Evolutionary conservation across 768 basidiomycete genomes (phyloP).

Genomic region (Rhodocollybia butyracea): DNA sequence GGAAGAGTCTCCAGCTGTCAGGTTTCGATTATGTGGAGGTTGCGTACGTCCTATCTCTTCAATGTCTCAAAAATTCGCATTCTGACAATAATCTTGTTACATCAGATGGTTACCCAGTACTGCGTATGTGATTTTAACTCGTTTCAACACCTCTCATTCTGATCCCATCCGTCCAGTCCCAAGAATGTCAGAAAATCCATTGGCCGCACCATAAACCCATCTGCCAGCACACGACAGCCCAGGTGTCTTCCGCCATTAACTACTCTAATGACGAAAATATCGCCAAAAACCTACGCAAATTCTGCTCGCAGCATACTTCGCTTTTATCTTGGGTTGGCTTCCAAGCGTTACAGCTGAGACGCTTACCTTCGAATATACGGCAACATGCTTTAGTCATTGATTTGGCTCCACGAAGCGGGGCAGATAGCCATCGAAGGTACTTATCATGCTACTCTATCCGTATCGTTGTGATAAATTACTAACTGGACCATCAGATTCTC

Average conservation of each 20-base stretch:
- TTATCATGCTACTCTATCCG: constrained; percentile 12
- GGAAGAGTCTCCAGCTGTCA: constrained; percentile 59
- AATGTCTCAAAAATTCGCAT: constrained; percentile 47
- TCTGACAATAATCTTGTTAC: constrained; percentile 5
- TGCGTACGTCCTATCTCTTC: constrained; percentile 56
- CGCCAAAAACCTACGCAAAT: constrained; percentile 73
- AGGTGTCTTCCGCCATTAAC: constrained; percentile 45
- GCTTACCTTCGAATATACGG: constrained; percentile 73
- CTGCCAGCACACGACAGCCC: constrained; percentile 73
- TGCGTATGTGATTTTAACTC: constrained; percentile 52
- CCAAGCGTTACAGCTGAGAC: constrained; percentile 81
- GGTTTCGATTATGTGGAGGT: constrained; percentile 79
- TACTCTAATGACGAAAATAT: constrained; percentile 57
- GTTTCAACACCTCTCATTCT: background rate
- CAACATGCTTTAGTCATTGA: constrained; percentile 76
- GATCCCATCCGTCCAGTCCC: constrained; percentile 46
- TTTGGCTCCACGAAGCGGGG: constrained; percentile 50
- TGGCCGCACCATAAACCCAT: constrained; percentile 78
- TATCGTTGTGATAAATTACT: background rate
- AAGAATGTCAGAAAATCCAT: constrained; percentile 72
- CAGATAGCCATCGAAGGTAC: constrained; percentile 64
- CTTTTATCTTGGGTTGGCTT: constrained; percentile 82
- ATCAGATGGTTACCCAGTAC: constrained; percentile 81
- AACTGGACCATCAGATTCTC: constrained; percentile 52
- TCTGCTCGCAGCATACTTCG: constrained; percentile 66